phyloP scores from a whole-genome alignment of 805 yeast genomes.

The Pichia phayaonensis region DNA sequence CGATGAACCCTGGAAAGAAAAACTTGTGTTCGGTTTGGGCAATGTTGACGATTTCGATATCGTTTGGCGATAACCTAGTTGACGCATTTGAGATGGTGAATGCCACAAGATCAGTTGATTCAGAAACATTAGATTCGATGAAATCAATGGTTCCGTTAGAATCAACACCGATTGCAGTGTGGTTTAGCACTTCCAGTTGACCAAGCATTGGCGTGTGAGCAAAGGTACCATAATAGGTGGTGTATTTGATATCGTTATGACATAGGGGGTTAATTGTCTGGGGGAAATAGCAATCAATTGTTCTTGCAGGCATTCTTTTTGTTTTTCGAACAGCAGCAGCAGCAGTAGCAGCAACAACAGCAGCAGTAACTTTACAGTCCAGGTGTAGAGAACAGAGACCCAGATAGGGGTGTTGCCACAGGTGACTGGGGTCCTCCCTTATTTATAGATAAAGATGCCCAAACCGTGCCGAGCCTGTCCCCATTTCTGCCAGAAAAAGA shows the following conservation, averaged over 20 bases:
- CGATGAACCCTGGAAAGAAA: slow-evolving; percentile 76
- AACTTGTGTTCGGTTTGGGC: slow-evolving; percentile 40
- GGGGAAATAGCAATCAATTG: slow-evolving; percentile 6
- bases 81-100: slow-evolving; percentile 6
- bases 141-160: slow-evolving; percentile 45
- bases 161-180: slow-evolving; percentile 60
- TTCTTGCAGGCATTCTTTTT: slow-evolving; percentile 14
- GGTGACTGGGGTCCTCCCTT: no score
- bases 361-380: no score
- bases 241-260: slow-evolving; percentile 16
- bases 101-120: not conserved
- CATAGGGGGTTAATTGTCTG: slow-evolving; percentile 16
- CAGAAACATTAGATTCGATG: slow-evolving; percentile 15
- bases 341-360: no score
- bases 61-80: slow-evolving; percentile 13
- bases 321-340: no score
- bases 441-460: no score
- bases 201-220: slow-evolving; percentile 64
- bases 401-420: no score
- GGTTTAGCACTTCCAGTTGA: slow-evolving; percentile 44
- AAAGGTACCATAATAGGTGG: slow-evolving; percentile 60
- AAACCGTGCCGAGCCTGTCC: no score
- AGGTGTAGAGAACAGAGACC: no score
- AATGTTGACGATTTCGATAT: slow-evolving; percentile 27
- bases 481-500: no score